A percentile compares a stretch with the other conserved stretches of the same genome.
Conservation (phyloP, 805 yeast genomes). For the Candida sphagnicola region DNA sequence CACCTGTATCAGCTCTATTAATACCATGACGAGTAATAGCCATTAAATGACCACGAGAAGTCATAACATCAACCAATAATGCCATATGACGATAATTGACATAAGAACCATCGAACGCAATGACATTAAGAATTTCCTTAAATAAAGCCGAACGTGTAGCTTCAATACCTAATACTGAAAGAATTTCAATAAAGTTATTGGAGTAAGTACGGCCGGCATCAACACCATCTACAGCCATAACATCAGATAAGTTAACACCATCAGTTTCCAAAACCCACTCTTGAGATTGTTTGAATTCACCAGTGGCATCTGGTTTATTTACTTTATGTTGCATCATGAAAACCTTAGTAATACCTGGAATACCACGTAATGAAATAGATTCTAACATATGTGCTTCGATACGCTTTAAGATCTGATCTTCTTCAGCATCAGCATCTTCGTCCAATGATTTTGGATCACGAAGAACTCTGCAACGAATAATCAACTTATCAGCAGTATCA, state of each 20-base stretch:
- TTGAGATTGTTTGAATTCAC: slow-evolving; percentile 83
- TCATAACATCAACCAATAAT: slow-evolving; percentile 94
- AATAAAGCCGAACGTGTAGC: slow-evolving; percentile 94
- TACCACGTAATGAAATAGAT: slow-evolving; percentile 92
- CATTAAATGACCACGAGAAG: slow-evolving; percentile 96
- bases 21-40: slow-evolving; percentile 99
- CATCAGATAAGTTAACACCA: slow-evolving; percentile 94
- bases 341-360: slow-evolving; percentile 86
- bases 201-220: slow-evolving; percentile 89
- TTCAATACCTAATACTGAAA: slow-evolving; percentile 95
- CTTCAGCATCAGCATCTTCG: slow-evolving; percentile 93
- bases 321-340: slow-evolving; percentile 85
- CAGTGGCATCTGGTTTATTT: slow-evolving; percentile 68
- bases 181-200: slow-evolving; percentile 92
- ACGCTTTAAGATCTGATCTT: slow-evolving; percentile 92
- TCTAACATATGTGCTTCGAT: slow-evolving; percentile 96
- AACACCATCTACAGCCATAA: slow-evolving; percentile 92
- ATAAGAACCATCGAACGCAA: slow-evolving; percentile 99
- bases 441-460: slow-evolving; percentile 93
- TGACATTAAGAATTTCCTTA: slow-evolving; percentile 92
- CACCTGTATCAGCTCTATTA: slow-evolving; percentile 98
- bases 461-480: slow-evolving; percentile 96
- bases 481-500: slow-evolving; percentile 95
- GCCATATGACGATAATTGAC: slow-evolving; percentile 99
- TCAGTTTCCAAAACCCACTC: slow-evolving; percentile 99